These are phyloP conservation scores for Mycena rosella DNA, from an alignment of 768 basidiomycete genomes.

Conservation along the genomic window DNA sequence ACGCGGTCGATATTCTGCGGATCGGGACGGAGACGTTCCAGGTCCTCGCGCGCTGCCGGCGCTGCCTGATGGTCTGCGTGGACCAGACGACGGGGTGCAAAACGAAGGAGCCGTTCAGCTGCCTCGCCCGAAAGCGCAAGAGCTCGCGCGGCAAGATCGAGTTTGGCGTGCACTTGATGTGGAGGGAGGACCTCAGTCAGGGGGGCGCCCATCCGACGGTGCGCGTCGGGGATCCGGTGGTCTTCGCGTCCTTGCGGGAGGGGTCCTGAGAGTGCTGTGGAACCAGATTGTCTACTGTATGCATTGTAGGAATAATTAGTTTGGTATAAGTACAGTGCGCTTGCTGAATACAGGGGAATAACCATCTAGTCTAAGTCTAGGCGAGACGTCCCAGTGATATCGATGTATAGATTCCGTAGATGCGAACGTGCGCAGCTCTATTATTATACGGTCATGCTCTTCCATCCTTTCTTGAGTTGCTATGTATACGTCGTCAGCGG, in stretches of 20 bases:
- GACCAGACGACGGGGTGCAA: slow-evolving; percentile 35
- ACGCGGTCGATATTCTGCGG: slow-evolving; percentile 33
- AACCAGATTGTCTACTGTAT: slow-evolving; percentile 4
- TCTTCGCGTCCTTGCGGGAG: slow-evolving; percentile 22
- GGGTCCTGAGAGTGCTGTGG: neutral
- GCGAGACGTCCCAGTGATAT: too few species aligned
- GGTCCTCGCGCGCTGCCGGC: slow-evolving; percentile 38
- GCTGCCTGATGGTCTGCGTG: slow-evolving; percentile 38
- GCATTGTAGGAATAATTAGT: slow-evolving; percentile 9
- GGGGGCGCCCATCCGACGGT: slow-evolving; percentile 12
- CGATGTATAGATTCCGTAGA: slow-evolving; percentile 16
- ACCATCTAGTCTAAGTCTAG: slow-evolving; percentile 25
- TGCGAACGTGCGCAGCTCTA: slow-evolving; percentile 21
- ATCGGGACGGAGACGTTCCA: slow-evolving; percentile 38
- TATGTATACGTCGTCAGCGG: slow-evolving; percentile 42
- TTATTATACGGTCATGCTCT: slow-evolving; percentile 28
- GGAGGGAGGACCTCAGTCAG: slow-evolving; percentile 33
- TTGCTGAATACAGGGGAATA: slow-evolving; percentile 13
- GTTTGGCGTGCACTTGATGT: slow-evolving; percentile 38
- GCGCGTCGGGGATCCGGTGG: slow-evolving; percentile 26
- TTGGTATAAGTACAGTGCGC: slow-evolving; percentile 23
- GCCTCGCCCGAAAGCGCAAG: slow-evolving; percentile 35
- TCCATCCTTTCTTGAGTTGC: slow-evolving; percentile 83
- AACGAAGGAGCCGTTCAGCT: slow-evolving; percentile 38
- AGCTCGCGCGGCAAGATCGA: slow-evolving; percentile 32